A percentile compares a stretch with the other conserved stretches of the same genome.
Evolutionary conservation across 257 asterid genomes (phyloP).

Genomic region (Primulina eburnea): DNA sequence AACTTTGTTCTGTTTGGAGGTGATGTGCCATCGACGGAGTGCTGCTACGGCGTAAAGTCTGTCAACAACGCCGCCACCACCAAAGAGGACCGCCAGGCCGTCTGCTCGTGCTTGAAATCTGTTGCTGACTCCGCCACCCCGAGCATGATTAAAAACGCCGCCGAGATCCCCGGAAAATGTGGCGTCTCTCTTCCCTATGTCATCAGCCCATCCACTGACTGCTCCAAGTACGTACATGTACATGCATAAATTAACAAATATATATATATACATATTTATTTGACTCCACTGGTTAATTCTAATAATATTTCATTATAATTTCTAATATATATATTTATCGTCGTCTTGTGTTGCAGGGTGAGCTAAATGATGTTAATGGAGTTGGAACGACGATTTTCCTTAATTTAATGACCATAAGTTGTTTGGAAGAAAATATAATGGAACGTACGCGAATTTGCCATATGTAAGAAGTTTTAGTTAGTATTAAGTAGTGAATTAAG

Average conservation of each 20-base stretch:
- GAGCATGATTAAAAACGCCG: constrained; percentile 30
- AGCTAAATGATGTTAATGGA: background rate
- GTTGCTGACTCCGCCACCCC: constrained; percentile 32
- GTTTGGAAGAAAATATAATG: too few relatives aligned
- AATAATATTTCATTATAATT: background rate
- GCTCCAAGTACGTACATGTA: constrained; percentile 33
- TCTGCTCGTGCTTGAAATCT: constrained; percentile 51
- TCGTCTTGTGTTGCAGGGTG: background rate
- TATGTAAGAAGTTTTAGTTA: too few relatives aligned
- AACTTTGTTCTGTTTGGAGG: constrained; percentile 37
- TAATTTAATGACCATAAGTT: background rate
- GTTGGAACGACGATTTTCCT: background rate
- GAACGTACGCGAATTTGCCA: too few relatives aligned
- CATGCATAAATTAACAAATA: background rate
- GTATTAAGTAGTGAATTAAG: too few relatives aligned
- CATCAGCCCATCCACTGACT: constrained; percentile 50
- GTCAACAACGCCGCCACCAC: constrained; percentile 31
- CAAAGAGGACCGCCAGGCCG: constrained; percentile 47
- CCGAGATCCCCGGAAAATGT: constrained; percentile 45
- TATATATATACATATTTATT: too few relatives aligned
- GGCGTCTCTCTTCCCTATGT: constrained; percentile 48
- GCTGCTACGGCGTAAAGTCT: constrained; percentile 43
- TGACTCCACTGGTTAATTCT: too few relatives aligned
- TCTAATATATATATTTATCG: background rate
- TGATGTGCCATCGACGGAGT: constrained; percentile 22